A percentile compares a stretch with the other conserved stretches of the same genome.
phyloP scores from a whole-genome alignment of 495 filamentous ascomycete species.

The Podospora australis region DNA sequence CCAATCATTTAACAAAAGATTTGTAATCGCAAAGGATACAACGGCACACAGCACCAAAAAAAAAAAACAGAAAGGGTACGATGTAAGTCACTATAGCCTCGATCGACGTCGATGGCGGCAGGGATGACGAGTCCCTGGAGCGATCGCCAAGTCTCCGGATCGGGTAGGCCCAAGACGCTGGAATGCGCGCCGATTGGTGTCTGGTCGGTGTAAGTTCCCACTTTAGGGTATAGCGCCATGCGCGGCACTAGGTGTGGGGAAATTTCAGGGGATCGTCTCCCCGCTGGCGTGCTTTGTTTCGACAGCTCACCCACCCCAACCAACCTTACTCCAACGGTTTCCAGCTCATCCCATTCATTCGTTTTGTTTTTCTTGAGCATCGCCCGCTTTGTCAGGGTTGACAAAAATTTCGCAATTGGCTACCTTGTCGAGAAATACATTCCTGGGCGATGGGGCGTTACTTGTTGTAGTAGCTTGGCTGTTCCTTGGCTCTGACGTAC shows the following conservation, averaged over 20 bases:
- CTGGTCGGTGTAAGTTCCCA: too few relatives aligned
- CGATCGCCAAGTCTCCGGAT: constrained; percentile 1
- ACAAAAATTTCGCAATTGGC: neutral
- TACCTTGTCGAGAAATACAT: neutral
- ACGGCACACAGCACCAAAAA: too few relatives aligned
- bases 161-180: neutral
- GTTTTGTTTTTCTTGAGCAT: neutral
- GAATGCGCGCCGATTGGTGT: neutral
- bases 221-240: too few relatives aligned
- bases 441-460: too few relatives aligned
- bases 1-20: too few relatives aligned
- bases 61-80: neutral
- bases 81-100: neutral
- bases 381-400: neutral
- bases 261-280: too few relatives aligned
- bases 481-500: too few relatives aligned
- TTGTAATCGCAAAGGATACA: too few relatives aligned
- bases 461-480: neutral
- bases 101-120: neutral
- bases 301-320: neutral
- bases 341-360: too few relatives aligned
- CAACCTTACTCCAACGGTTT: neutral
- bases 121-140: neutral
- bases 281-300: too few relatives aligned
- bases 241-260: too few relatives aligned